Conservation (phyloP, 2,329 filamentous ascomycete genomes). For the Fusarium sp. region DNA sequence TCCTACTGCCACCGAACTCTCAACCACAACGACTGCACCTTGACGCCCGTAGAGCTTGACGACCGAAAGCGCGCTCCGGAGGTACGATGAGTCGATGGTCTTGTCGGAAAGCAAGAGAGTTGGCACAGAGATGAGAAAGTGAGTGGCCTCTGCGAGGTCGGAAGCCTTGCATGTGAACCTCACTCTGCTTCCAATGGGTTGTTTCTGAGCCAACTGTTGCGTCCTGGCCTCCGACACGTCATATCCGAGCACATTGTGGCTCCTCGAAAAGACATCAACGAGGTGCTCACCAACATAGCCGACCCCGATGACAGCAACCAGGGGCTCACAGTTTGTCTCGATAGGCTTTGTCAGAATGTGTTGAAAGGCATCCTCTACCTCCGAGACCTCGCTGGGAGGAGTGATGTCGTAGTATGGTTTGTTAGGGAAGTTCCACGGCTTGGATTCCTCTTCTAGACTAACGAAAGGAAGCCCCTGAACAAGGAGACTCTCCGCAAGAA, state of each 20-base stretch:
- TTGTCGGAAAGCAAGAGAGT: slow-evolving; percentile 64
- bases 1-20: slow-evolving; percentile 68
- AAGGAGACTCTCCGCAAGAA: slow-evolving; percentile 44
- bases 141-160: slow-evolving; percentile 60
- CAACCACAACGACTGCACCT: slow-evolving; percentile 65
- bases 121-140: slow-evolving; percentile 69
- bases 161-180: slow-evolving; percentile 57
- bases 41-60: slow-evolving; percentile 59
- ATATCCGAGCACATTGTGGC: slow-evolving; percentile 63
- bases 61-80: slow-evolving; percentile 60
- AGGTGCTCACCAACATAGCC: slow-evolving; percentile 68
- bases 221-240: slow-evolving; percentile 62
- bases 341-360: slow-evolving; percentile 18
- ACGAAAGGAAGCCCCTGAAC: slow-evolving; percentile 44
- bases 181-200: slow-evolving; percentile 49
- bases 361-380: slow-evolving; percentile 42
- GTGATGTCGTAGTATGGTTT: slow-evolving; percentile 54
- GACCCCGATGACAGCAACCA: slow-evolving; percentile 66
- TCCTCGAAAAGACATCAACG: slow-evolving; percentile 59
- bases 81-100: slow-evolving; percentile 63
- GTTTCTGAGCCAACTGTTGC: slow-evolving; percentile 51
- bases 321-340: slow-evolving; percentile 44
- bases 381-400: slow-evolving; percentile 52
- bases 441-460: slow-evolving; percentile 32
- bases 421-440: slow-evolving; percentile 46